phyloP scores from a whole-genome alignment of 2,329 filamentous ascomycete genomes.

The Helicocarpus griseus region DNA sequence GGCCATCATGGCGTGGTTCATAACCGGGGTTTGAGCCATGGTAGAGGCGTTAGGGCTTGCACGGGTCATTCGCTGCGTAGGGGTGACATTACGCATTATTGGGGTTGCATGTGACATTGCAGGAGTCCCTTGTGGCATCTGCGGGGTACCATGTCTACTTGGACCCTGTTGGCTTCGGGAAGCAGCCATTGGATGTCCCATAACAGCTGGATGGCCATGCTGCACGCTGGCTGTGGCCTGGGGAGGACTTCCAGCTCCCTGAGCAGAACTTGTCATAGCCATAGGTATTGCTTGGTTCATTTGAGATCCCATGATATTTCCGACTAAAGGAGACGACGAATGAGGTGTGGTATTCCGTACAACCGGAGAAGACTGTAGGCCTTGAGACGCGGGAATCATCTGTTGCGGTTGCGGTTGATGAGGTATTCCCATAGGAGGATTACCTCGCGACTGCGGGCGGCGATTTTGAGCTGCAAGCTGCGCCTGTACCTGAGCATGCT shows the following conservation, averaged over 20 bases:
- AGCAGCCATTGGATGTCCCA: slow-evolving; percentile 36
- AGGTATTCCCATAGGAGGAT: slow-evolving; percentile 20
- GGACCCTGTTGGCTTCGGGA: slow-evolving; percentile 37
- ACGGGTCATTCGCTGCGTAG: slow-evolving; percentile 37
- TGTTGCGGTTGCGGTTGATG: slow-evolving; percentile 25
- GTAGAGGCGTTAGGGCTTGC: slow-evolving; percentile 35
- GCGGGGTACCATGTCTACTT: slow-evolving; percentile 39
- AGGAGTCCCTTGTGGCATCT: slow-evolving; percentile 38
- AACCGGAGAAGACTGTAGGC: slow-evolving; percentile 38
- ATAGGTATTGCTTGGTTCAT: slow-evolving; percentile 31
- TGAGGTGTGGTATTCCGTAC: slow-evolving; percentile 40
- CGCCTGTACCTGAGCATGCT: slow-evolving; percentile 33
- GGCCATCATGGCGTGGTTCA: slow-evolving; percentile 33
- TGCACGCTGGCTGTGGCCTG: slow-evolving; percentile 38
- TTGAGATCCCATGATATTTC: slow-evolving; percentile 29
- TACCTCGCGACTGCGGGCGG: slow-evolving; percentile 40
- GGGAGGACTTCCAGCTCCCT: slow-evolving; percentile 38
- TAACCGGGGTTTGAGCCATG: slow-evolving; percentile 36
- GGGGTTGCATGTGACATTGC: slow-evolving; percentile 39
- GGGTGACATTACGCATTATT: slow-evolving; percentile 38
- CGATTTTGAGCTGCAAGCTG: slow-evolving; percentile 39
- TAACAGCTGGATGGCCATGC: slow-evolving; percentile 37
- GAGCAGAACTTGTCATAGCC: slow-evolving; percentile 35
- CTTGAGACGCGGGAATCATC: slow-evolving; percentile 26
- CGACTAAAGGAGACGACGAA: slow-evolving; percentile 36